A percentile compares a stretch with the other conserved stretches of the same genome.
These are phyloP conservation scores for Chalara sp. DNA, from an alignment of 2,329 filamentous ascomycete genomes.

Conservation along the genomic window DNA sequence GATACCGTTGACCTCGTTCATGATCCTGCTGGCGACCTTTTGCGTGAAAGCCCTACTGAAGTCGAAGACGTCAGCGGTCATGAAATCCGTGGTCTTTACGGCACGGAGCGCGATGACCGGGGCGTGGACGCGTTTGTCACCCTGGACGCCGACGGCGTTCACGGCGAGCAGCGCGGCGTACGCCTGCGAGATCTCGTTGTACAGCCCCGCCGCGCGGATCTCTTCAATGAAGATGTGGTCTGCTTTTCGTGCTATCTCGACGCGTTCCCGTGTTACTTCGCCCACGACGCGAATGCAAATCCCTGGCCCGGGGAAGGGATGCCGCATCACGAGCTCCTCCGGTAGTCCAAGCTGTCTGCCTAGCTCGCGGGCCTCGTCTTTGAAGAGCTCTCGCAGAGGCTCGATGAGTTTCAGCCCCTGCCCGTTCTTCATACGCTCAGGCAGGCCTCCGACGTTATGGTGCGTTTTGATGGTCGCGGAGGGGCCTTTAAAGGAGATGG, in stretches of 20 bases:
- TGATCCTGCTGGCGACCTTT: slow-evolving; percentile 58
- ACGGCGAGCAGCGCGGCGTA: slow-evolving; percentile 62
- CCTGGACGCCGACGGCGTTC: slow-evolving; percentile 59
- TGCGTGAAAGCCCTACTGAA: slow-evolving; percentile 47
- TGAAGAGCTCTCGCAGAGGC: slow-evolving; percentile 73
- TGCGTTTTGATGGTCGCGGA: slow-evolving; percentile 66
- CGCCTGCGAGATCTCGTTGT: slow-evolving; percentile 64
- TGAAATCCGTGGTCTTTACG: slow-evolving; percentile 46
- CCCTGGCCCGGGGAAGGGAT: slow-evolving; percentile 33
- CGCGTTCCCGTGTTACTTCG: slow-evolving; percentile 72
- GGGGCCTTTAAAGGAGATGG: slow-evolving; percentile 62
- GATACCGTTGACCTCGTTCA: slow-evolving; percentile 61
- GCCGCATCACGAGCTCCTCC: slow-evolving; percentile 1
- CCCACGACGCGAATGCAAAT: slow-evolving; percentile 68
- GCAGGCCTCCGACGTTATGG: slow-evolving; percentile 63
- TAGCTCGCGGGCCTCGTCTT: slow-evolving; percentile 64
- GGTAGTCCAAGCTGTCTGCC: slow-evolving; percentile 1
- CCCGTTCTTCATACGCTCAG: slow-evolving; percentile 44
- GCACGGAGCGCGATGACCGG: slow-evolving; percentile 56
- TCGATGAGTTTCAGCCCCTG: slow-evolving; percentile 62
- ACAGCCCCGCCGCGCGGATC: slow-evolving; percentile 56
- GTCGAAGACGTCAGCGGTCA: slow-evolving; percentile 21
- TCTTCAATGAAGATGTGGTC: slow-evolving; percentile 73
- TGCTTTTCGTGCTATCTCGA: slow-evolving; percentile 71
- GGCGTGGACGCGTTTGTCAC: slow-evolving; percentile 62